These are phyloP conservation scores for Gentiana macrophylla DNA, from an alignment of 257 asterid species.

Conservation along the genomic window DNA sequence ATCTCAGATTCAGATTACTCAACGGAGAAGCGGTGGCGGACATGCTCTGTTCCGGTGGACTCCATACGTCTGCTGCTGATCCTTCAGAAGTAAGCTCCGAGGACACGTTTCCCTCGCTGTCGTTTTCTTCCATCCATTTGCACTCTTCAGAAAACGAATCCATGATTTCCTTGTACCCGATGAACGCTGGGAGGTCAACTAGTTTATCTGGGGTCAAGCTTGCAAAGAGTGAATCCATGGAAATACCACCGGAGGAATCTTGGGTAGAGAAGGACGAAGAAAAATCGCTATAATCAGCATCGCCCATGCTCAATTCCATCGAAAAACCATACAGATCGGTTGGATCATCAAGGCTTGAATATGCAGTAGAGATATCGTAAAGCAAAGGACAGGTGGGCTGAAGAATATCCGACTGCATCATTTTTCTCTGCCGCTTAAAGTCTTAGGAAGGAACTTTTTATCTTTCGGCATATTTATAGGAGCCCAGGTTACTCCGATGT, in stretches of 20 bases:
- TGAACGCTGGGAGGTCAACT: constrained; percentile 20
- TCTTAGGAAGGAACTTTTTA: no score
- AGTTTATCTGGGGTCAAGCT: constrained; percentile 28
- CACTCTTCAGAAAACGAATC: constrained; percentile 18
- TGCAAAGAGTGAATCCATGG: constrained; percentile 31
- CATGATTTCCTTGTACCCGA: constrained; percentile 12
- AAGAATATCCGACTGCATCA: constrained; percentile 37
- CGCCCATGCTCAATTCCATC: constrained; percentile 14
- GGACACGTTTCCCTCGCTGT: constrained; percentile 12
- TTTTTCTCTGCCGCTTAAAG: constrained; percentile 8
- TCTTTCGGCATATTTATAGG: no score
- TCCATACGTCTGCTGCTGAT: constrained; percentile 11
- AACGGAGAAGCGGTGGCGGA: constrained; percentile 8
- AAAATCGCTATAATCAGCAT: constrained; percentile 11
- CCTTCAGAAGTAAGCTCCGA: constrained; percentile 16
- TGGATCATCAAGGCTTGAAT: constrained; percentile 15
- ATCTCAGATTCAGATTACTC: constrained; percentile 2
- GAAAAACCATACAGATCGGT: constrained; percentile 16
- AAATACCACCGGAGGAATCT: constrained; percentile 24
- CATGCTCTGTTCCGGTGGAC: constrained; percentile 12
- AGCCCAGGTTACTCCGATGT: no score
- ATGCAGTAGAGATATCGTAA: constrained; percentile 10
- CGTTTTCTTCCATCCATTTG: constrained; percentile 37
- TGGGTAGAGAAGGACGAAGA: constrained; percentile 30
- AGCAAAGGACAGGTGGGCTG: constrained; percentile 29